A percentile compares a stretch with the other conserved stretches of the same genome.
These are phyloP conservation scores for Exutisphaerella laricina DNA, from an alignment of 2,329 filamentous ascomycete genomes.

Conservation along the genomic window DNA sequence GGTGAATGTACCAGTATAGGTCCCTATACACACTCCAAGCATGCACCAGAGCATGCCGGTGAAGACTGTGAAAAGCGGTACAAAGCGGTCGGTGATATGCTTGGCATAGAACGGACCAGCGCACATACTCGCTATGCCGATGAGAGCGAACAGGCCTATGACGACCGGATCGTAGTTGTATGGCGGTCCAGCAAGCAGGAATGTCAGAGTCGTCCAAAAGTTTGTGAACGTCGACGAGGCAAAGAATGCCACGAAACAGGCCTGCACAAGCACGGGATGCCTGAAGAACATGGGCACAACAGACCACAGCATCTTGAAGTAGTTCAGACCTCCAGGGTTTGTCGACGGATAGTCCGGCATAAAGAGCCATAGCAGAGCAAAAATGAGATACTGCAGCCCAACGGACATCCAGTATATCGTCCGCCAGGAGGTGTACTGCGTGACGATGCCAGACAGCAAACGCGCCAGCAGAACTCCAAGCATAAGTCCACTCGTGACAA, in stretches of 20 bases:
- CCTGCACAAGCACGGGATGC: slow-evolving; percentile 65
- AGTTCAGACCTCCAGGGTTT: slow-evolving; percentile 59
- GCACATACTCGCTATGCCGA: slow-evolving; percentile 65
- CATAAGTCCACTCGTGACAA: slow-evolving; percentile 69
- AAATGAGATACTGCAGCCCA: slow-evolving; percentile 63
- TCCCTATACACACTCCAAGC: slow-evolving; percentile 60
- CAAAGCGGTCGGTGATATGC: slow-evolving; percentile 63
- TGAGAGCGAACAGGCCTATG: slow-evolving; percentile 74
- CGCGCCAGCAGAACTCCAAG: slow-evolving; percentile 72
- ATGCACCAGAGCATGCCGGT: slow-evolving; percentile 56
- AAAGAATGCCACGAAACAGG: slow-evolving; percentile 61
- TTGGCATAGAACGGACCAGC: slow-evolving; percentile 65
- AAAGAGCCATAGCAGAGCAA: slow-evolving; percentile 60
- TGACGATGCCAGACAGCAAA: slow-evolving; percentile 67
- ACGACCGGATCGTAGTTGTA: slow-evolving; percentile 62
- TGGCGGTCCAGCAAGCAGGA: slow-evolving; percentile 64
- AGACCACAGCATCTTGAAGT: slow-evolving; percentile 58
- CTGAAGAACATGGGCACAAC: slow-evolving; percentile 60
- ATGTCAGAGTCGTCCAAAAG: slow-evolving; percentile 74
- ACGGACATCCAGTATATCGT: slow-evolving; percentile 74
- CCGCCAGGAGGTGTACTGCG: slow-evolving; percentile 69
- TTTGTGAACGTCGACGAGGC: slow-evolving; percentile 57
- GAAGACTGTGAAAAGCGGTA: slow-evolving; percentile 62
- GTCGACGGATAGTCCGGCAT: slow-evolving; percentile 78
- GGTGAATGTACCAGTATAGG: slow-evolving; percentile 59